These are phyloP conservation scores for Chamaecyparis obtusa DNA, from an alignment of 75 land plant species.

Conservation along the genomic window DNA sequence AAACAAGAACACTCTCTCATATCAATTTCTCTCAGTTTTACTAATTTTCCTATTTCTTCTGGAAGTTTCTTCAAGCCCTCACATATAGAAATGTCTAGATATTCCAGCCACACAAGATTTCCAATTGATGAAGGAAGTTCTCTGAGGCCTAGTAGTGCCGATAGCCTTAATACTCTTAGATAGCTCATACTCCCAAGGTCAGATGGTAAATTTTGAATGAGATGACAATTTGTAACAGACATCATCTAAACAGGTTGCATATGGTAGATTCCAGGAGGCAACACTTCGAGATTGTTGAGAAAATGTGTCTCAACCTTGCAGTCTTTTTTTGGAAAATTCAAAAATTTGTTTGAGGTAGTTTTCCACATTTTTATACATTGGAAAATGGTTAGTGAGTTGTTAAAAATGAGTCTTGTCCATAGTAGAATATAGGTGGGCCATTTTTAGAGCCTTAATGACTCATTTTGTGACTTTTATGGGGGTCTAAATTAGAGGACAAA, in stretches of 20 bases:
- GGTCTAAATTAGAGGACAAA: no score
- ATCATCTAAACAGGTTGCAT: constrained; percentile 23
- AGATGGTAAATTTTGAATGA: constrained; percentile 31
- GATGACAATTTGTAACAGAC: constrained; percentile 47
- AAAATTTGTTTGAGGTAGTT: no score
- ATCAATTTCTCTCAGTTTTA: constrained; percentile 45
- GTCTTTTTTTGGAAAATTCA: no score
- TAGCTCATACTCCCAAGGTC: constrained; percentile 30
- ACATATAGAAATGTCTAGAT: constrained; percentile 53
- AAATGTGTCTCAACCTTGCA: no score
- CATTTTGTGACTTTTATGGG: no score
- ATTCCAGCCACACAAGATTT: constrained; percentile 29
- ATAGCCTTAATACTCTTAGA: constrained; percentile 38
- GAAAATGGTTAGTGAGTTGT: no score
- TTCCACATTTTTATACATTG: no score
- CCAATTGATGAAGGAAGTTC: constrained; percentile 41
- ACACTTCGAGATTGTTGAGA: constrained; percentile 24
- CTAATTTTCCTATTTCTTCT: constrained; percentile 31
- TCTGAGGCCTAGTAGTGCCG: constrained; percentile 40
- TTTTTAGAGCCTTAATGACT: no score
- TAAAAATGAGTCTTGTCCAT: no score
- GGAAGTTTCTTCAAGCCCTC: constrained; percentile 39
- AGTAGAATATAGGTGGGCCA: no score
- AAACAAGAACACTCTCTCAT: constrained; percentile 58
- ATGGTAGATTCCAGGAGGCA: constrained; percentile 34